Evolutionary conservation across 345 rosid species (phyloP).

Genomic region (Brassica juncea): DNA sequence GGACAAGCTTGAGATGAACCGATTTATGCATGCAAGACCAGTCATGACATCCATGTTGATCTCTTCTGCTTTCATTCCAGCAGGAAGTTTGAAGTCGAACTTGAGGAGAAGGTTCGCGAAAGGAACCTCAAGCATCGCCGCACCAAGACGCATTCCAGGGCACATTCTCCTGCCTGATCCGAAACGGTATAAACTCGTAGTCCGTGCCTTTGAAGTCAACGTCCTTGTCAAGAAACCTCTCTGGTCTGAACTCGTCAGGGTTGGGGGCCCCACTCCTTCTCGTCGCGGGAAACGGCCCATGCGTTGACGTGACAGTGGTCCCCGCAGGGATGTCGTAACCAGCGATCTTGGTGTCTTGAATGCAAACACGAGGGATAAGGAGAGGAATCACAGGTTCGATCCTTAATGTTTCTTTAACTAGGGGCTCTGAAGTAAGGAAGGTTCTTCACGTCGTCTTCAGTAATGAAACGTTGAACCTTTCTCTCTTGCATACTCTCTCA

Average conservation of each 20-base stretch:
- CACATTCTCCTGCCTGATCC: slow-evolving; percentile 47
- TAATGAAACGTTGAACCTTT: slow-evolving; percentile 16
- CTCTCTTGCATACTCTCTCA: slow-evolving; percentile 12
- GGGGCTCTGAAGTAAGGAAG: slow-evolving; percentile 40
- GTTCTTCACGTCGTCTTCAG: slow-evolving; percentile 42
- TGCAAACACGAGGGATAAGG: slow-evolving; percentile 34
- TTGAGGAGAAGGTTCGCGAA: slow-evolving; percentile 34
- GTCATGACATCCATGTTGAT: slow-evolving; percentile 39
- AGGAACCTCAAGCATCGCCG: slow-evolving; percentile 43
- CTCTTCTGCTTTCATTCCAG: slow-evolving; percentile 37
- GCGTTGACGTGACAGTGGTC: slow-evolving; percentile 37
- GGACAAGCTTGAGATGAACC: slow-evolving; percentile 40
- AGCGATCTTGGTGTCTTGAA: slow-evolving; percentile 34
- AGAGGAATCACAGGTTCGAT: slow-evolving; percentile 41
- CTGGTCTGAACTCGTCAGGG: slow-evolving; percentile 44
- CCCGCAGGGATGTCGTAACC: slow-evolving; percentile 39
- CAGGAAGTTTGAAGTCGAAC: slow-evolving; percentile 39
- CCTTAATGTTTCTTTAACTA: slow-evolving; percentile 45
- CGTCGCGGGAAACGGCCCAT: slow-evolving; percentile 41
- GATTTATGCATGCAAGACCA: slow-evolving; percentile 44
- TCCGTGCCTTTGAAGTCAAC: slow-evolving; percentile 47
- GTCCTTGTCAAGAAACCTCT: slow-evolving; percentile 43
- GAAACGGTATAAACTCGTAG: slow-evolving; percentile 45
- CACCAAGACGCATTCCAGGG: slow-evolving; percentile 43
- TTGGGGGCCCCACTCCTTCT: slow-evolving; percentile 42